Conservation (phyloP, 129 eudicot genomes). For the Saussurea involucrata region DNA sequence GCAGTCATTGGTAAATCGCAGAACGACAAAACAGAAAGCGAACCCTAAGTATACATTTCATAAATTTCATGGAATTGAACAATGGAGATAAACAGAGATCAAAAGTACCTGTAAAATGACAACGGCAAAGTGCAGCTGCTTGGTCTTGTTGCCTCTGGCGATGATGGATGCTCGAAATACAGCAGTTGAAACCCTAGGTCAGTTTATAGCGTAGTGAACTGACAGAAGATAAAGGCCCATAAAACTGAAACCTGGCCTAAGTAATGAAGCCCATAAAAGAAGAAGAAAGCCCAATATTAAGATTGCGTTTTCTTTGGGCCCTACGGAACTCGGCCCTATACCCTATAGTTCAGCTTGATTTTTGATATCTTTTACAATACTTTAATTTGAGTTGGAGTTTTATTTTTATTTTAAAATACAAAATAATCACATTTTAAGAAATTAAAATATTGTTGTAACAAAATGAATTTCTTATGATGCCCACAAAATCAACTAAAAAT, state of each 20-base stretch:
- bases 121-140: slow-evolving; percentile 8
- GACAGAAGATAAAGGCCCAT: background rate
- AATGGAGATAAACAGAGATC: background rate
- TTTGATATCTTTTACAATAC: no score
- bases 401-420: no score
- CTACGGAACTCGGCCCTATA: background rate
- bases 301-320: background rate
- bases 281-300: background rate
- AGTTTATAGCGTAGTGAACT: background rate
- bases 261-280: background rate
- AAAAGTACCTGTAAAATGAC: slow-evolving; percentile 8
- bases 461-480: no score
- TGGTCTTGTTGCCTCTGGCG: slow-evolving; percentile 1
- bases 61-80: background rate
- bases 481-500: no score
- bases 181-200: slow-evolving; percentile 17
- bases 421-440: no score
- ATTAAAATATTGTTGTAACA: no score
- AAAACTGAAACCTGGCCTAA: background rate
- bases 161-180: background rate
- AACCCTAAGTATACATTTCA: background rate
- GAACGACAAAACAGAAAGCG: background rate
- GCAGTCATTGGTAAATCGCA: background rate
- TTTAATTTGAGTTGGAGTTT: no score
- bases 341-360: no score